phyloP scores from a whole-genome alignment of 2,329 filamentous ascomycete genomes.

The Xylogone sp. region DNA sequence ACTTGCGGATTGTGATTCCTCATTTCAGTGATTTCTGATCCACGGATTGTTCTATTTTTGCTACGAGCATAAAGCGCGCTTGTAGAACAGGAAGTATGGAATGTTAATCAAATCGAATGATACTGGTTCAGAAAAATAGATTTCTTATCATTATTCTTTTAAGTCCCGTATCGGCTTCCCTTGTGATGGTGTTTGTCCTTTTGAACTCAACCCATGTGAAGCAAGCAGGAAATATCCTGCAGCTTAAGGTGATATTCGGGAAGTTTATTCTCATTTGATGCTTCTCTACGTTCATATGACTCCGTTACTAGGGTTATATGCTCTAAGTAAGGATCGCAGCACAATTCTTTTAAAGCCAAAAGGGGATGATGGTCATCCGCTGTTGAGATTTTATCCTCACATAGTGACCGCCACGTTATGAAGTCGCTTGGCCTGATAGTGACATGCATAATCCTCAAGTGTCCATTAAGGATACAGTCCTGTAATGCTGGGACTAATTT shows the following conservation, averaged over 20 bases:
- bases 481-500: conserved; percentile 14
- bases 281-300: not conserved
- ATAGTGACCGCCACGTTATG: not conserved
- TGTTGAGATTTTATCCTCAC: not conserved
- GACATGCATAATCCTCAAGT: conserved; percentile 20
- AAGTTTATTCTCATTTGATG: too few species aligned
- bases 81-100: conserved; percentile 28
- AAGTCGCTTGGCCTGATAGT: conserved; percentile 8
- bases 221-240: conserved; percentile 9
- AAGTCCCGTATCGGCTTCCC: conserved; percentile 6
- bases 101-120: conserved; percentile 25
- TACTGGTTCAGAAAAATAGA: conserved; percentile 11
- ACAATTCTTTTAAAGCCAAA: conserved; percentile 8
- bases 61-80: conserved; percentile 30
- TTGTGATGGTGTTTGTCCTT: not conserved
- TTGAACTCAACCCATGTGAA: conserved; percentile 1
- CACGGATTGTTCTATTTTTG: conserved; percentile 18
- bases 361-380: not conserved
- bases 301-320: conserved; percentile 1
- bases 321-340: conserved; percentile 21
- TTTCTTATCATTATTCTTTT: conserved; percentile 11
- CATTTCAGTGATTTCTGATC: conserved; percentile 14
- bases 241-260: too few species aligned
- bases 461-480: conserved; percentile 23
- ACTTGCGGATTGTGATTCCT: conserved; percentile 21